Base-by-base conservation (phyloP, 805 yeast genomes). In the Wickerhamomyces rabaulensis region DNA sequence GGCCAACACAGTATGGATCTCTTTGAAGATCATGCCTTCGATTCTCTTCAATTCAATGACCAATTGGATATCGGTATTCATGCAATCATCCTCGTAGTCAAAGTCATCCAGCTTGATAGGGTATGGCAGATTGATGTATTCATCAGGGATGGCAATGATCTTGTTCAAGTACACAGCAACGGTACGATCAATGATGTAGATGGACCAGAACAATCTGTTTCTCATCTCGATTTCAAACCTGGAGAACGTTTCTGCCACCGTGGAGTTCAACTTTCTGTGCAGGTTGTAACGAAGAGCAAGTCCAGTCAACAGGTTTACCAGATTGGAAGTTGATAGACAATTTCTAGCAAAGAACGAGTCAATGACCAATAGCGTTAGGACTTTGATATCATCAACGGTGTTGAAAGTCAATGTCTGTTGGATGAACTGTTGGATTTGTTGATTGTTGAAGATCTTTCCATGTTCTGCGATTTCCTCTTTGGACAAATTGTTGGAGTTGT, bases 311-410 rank as follows among this genome's bases (percentile, higher is more conserved):
- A 76, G 53, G 6, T 80, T 78, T 39, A 75, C 72, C 27, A 77
- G 63, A 33, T 77, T 74, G 75, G 82, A 76, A 1, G 82, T 69
- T 16, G 78, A 71, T 10, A 73, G 68, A n/a, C 80, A 80, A 41
- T 73, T 66, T 15, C 77, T 74, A 49, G 75, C 78, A 54, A 76
- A 76, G 51, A 75, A 77, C 0, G 81, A 76, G 52, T 75, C 77
- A 33, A 77, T 68, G 15, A 79, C 78, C n/a, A 78, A 55, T 9
- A 79, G 54, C 10, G 74, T 52, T 31, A 76, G 51, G 43, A 75
- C 66, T 44, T 67, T 69, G 4, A 76, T 67, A 13, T 76, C 72
- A 31, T 69, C 73, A 13, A 68, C 51, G 43, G 71, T 68, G 42
- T 72, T 73, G 40, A 67, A 61, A 2, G 69, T 60, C 41, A 75